Conservation (phyloP, 2,329 filamentous ascomycete species). For the Neonectria coccinea region DNA sequence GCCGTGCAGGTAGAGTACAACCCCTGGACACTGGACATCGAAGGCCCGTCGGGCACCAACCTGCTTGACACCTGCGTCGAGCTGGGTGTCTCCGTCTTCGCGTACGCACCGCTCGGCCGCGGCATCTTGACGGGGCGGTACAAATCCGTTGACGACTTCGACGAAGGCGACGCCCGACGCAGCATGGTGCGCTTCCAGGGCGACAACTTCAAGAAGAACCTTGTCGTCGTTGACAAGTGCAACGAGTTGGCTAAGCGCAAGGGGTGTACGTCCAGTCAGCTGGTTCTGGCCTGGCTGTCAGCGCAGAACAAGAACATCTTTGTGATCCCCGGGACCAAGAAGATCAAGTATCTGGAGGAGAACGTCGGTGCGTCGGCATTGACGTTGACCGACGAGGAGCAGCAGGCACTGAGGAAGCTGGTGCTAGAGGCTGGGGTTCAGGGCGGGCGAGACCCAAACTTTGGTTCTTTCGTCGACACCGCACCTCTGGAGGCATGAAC, state of each 20-base stretch:
- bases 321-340: constrained; percentile 67
- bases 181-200: constrained; percentile 38
- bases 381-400: constrained; percentile 50
- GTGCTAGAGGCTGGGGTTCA: constrained; percentile 45
- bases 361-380: constrained; percentile 54
- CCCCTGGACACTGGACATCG: constrained; percentile 69
- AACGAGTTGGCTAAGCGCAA: constrained; percentile 58
- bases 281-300: constrained; percentile 73
- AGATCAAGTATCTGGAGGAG: constrained; percentile 59
- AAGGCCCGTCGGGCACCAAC: constrained; percentile 59
- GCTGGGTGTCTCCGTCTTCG: constrained; percentile 66
- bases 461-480: constrained; percentile 37
- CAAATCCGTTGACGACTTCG: constrained; percentile 60
- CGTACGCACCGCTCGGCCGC: constrained; percentile 70
- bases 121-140: constrained; percentile 67
- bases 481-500: constrained; percentile 30
- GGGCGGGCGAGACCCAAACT: constrained; percentile 42
- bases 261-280: constrained; percentile 64
- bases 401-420: constrained; percentile 48
- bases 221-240: constrained; percentile 61
- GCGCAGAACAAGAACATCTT: constrained; percentile 70
- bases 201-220: constrained; percentile 58
- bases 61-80: constrained; percentile 66
- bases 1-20: constrained; percentile 68
- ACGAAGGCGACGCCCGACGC: constrained; percentile 40